Base-by-base conservation (phyloP, 2,329 filamentous ascomycete species). In the Colletotrichum lupini region DNA sequence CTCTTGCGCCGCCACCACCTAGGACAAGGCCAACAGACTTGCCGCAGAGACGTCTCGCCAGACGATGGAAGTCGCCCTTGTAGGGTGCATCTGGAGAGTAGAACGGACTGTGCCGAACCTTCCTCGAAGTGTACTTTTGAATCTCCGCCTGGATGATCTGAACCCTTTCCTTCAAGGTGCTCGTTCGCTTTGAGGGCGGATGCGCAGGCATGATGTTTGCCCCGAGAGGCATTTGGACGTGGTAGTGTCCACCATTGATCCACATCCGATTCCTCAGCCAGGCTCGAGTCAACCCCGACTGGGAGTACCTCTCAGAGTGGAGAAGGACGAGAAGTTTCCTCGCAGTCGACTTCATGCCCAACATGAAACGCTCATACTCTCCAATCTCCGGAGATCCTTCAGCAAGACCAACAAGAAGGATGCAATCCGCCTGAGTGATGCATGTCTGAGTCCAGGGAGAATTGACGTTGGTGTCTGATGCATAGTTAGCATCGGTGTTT, bases 361-460 rank as follows among this genome's bases (percentile, higher is more conserved):
- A 88, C 79, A 99, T 90, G 81, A 99, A 98, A 3, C 97, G 91
- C 81, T 99, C 97, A 77, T 98, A 99, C 81, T 99, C 97, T 55
- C 97, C 97, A 76, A 98, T 97, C 57, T 90, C 92, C 0, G 97
- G 93, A 3, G 95, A 97, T 0, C 93, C 93, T 80, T 98, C 97
- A 1, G 95, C 97, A 16, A 98, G 85, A 1, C 95, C 97, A 32
- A 99, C 95, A 9, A 99, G 87, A 8, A 99, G 87, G 75, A 99
- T 98, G 77, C 95, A 98, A 82, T 99, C 97, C 1, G 97, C 97
- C 82, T 99, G 97, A 19, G 93, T 93, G 76, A 99, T 98, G 81
- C 97, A 99, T 0, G 97, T 98, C 79, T 98, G 95, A 0, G 97
- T 99, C 97, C 97, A 99, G 0, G 96, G 95, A 1, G 97, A 95